phyloP scores from a whole-genome alignment of 2,329 filamentous ascomycete species.

The Magnaporthiopsis incrustans region DNA sequence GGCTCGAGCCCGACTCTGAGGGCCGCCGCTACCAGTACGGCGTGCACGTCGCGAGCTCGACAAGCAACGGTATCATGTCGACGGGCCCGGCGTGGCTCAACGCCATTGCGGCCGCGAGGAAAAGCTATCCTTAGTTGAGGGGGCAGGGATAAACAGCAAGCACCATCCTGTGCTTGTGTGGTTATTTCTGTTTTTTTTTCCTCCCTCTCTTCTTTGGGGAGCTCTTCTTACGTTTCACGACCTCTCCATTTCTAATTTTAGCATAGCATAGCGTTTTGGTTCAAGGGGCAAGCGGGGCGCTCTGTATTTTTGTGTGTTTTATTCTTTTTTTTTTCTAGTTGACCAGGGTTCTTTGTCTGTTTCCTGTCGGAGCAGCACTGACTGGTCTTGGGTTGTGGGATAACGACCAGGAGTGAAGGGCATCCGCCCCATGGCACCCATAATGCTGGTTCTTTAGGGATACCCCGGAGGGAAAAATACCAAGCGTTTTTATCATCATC shows the following conservation, averaged over 20 bases:
- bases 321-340: background rate
- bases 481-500: background rate
- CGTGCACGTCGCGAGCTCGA: background rate
- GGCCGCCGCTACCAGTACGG: slow-evolving; percentile 3
- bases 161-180: too few relatives aligned
- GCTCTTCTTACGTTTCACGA: background rate
- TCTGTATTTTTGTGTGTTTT: background rate
- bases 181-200: too few relatives aligned
- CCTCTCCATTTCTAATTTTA: background rate
- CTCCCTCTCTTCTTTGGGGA: background rate
- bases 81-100: slow-evolving; percentile 2
- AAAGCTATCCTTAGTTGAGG: background rate
- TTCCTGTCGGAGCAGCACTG: too few relatives aligned
- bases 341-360: too few relatives aligned
- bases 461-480: background rate
- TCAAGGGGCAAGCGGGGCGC: background rate
- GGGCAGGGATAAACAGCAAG: background rate
- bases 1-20: background rate
- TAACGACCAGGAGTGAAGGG: too few relatives aligned
- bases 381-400: too few relatives aligned
- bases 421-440: too few relatives aligned
- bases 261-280: background rate
- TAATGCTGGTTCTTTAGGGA: background rate
- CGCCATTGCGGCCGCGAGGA: slow-evolving; percentile 1
- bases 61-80: background rate